These are phyloP conservation scores for Starmerella riodocensis DNA, from an alignment of 805 yeast genomes.

Conservation along the genomic window DNA sequence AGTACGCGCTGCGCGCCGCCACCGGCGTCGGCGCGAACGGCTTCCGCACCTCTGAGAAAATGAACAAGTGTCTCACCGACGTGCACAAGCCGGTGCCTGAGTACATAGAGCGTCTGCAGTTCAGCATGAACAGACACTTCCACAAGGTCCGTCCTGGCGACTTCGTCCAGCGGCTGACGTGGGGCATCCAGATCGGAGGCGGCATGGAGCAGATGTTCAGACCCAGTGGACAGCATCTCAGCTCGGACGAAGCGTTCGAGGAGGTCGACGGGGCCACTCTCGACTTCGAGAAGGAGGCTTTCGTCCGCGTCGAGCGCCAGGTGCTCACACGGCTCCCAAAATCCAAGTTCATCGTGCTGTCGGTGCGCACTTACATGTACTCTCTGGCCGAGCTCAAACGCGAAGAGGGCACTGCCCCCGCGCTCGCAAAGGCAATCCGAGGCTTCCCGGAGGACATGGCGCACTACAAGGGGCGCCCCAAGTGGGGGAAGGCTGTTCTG, in stretches of 20 bases:
- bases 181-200: slow-evolving; percentile 44
- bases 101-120: slow-evolving; percentile 41
- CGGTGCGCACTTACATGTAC: slow-evolving; percentile 43
- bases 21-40: slow-evolving; percentile 60
- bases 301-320: slow-evolving; percentile 49
- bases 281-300: slow-evolving; percentile 31
- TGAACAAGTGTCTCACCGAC: slow-evolving; percentile 40
- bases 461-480: slow-evolving; percentile 18
- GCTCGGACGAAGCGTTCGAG: slow-evolving; percentile 18
- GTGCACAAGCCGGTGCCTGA: slow-evolving; percentile 67
- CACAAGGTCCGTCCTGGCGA: slow-evolving; percentile 30
- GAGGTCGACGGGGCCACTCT: slow-evolving; percentile 27
- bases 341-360: slow-evolving; percentile 35
- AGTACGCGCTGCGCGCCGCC: slow-evolving; percentile 43
- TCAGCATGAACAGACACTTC: slow-evolving; percentile 58
- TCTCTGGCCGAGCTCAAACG: slow-evolving; percentile 37
- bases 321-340: slow-evolving; percentile 39
- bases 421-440: slow-evolving; percentile 49
- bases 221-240: slow-evolving; percentile 13
- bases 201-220: slow-evolving; percentile 11
- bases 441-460: slow-evolving; percentile 24
- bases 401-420: slow-evolving; percentile 36
- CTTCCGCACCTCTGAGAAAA: slow-evolving; percentile 47
- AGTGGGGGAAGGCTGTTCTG: slow-evolving; percentile 19
- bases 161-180: slow-evolving; percentile 50